phyloP scores from a whole-genome alignment of 768 basidiomycete species.

The Mycena olivaceomarginata region DNA sequence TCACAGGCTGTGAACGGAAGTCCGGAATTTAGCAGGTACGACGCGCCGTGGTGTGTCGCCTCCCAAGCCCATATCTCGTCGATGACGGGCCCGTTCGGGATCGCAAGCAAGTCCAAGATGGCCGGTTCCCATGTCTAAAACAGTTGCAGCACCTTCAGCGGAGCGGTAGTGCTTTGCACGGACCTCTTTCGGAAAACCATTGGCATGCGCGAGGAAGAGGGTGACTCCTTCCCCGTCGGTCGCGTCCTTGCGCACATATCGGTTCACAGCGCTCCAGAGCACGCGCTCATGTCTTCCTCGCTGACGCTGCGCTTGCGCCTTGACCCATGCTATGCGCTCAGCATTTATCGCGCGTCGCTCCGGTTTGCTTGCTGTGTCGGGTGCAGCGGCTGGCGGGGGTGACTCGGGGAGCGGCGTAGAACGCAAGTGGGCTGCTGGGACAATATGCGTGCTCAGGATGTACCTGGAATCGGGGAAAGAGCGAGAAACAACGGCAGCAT shows the following conservation, averaged over 20 bases:
- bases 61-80: constrained; percentile 92
- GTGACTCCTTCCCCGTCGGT: constrained; percentile 65
- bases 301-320: constrained; percentile 49
- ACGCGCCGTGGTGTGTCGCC: constrained; percentile 89
- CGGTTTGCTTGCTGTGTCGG: constrained; percentile 17
- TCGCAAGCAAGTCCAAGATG: constrained; percentile 70
- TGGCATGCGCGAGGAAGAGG: constrained; percentile 88
- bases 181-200: constrained; percentile 93
- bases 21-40: constrained; percentile 81
- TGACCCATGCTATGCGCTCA: constrained; percentile 34
- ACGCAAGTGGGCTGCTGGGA: constrained; percentile 36
- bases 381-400: constrained; percentile 23
- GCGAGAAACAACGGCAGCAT: neutral
- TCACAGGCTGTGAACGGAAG: constrained; percentile 76
- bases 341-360: constrained; percentile 31
- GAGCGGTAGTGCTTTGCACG: constrained; percentile 38
- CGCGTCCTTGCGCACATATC: constrained; percentile 71
- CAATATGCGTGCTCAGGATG: constrained; percentile 37
- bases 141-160: constrained; percentile 8
- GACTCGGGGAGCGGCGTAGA: constrained; percentile 24
- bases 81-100: constrained; percentile 56
- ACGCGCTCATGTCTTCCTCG: constrained; percentile 62
- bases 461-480: constrained; percentile 38
- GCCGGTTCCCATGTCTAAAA: constrained; percentile 88
- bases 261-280: constrained; percentile 85